Evolutionary conservation across 805 yeast genomes (phyloP).

Genomic region (Soucietia sequanensis): DNA sequence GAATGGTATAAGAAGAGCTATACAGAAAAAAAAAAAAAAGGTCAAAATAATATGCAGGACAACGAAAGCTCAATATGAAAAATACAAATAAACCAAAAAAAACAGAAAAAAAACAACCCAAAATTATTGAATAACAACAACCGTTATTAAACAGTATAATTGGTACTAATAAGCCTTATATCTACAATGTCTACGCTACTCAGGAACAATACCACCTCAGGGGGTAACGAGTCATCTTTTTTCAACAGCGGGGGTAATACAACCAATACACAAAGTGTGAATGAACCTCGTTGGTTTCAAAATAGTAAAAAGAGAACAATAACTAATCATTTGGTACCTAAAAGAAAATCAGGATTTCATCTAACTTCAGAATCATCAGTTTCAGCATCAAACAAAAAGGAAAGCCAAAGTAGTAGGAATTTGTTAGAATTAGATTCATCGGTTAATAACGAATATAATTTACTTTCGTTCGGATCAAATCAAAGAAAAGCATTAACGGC

Average conservation of each 20-base stretch:
- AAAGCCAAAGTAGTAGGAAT: slow-evolving; percentile 5
- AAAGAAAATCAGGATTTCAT: slow-evolving; percentile 40
- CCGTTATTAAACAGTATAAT: too few relatives aligned
- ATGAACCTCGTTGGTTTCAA: slow-evolving; percentile 37
- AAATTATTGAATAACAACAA: too few relatives aligned
- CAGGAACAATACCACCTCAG: slow-evolving; percentile 1
- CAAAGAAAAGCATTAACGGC: slow-evolving; percentile 18
- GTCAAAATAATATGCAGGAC: too few relatives aligned
- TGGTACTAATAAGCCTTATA: too few relatives aligned
- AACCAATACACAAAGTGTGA: too few relatives aligned
- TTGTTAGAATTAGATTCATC: slow-evolving; percentile 8
- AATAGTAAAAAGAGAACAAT: slow-evolving; percentile 34
- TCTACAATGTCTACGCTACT: too few relatives aligned
- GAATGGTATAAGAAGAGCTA: too few relatives aligned
- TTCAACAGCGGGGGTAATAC: too few relatives aligned
- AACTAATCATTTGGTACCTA: slow-evolving; percentile 42
- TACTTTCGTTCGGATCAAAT: slow-evolving; percentile 34
- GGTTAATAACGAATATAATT: slow-evolving; percentile 25
- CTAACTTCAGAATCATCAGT: slow-evolving; percentile 18
- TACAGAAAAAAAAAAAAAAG: too few relatives aligned
- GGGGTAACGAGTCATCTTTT: slow-evolving; percentile 1
- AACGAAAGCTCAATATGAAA: too few relatives aligned
- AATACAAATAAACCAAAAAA: not conserved
- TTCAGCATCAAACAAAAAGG: not conserved
- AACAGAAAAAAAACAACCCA: not conserved